Evolutionary conservation across 176 grass and related monocot species (phyloP).

Genomic region (sorghum (Sorghum bicolor)): DNA sequence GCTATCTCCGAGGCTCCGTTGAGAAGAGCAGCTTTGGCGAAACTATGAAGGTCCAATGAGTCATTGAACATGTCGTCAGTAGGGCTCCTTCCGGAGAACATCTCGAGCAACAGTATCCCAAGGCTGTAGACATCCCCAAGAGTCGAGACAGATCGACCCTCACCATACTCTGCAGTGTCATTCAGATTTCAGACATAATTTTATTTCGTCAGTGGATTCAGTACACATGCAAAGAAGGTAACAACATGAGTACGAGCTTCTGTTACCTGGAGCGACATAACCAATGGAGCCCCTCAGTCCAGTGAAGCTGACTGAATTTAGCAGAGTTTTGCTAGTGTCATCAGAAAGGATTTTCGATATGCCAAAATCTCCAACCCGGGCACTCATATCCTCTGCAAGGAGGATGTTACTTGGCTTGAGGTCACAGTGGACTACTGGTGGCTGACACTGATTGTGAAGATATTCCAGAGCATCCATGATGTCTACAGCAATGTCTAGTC

Average conservation of each 20-base stretch:
- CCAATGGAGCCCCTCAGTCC: constrained; percentile 43
- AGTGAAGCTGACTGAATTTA: constrained; percentile 1
- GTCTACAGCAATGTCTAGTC: constrained; percentile 16
- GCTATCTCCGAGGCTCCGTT: not conserved
- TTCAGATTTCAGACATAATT: not conserved
- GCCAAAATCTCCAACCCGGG: constrained; percentile 47
- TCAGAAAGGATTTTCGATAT: constrained; percentile 41
- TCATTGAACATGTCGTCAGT: constrained; percentile 14
- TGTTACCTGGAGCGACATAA: constrained; percentile 53
- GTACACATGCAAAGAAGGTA: not conserved
- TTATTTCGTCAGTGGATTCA: not conserved
- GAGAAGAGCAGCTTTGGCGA: not conserved
- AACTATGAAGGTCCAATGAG: constrained; percentile 1
- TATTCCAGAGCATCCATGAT: constrained; percentile 27
- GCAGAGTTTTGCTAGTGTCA: not conserved
- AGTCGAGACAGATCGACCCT: not conserved
- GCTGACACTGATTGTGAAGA: constrained; percentile 30
- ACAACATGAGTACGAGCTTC: not conserved
- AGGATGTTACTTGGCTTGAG: constrained; percentile 63
- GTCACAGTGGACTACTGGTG: constrained; percentile 50
- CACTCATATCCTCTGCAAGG: constrained; percentile 53
- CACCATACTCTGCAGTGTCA: constrained; percentile 18
- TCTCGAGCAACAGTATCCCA: constrained; percentile 25
- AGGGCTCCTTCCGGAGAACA: constrained; percentile 34
- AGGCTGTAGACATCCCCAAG: constrained; percentile 24